These are phyloP conservation scores for Xylariaceae sp. DNA, from an alignment of 2,329 filamentous ascomycete species.

Conservation along the genomic window DNA sequence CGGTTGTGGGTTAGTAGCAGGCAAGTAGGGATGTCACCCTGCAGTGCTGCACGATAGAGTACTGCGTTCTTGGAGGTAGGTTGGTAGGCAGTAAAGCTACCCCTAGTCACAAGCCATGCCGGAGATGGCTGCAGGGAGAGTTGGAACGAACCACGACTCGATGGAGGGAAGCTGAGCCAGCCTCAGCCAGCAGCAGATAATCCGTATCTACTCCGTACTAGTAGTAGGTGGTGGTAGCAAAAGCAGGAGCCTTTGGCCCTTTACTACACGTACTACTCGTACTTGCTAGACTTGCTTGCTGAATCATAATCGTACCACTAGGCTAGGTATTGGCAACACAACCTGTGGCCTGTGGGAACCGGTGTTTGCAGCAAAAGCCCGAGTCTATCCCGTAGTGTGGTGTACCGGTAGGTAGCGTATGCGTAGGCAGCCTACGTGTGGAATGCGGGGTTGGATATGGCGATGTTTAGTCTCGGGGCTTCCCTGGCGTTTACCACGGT, in stretches of 20 bases:
- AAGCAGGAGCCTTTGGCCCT: too few species aligned
- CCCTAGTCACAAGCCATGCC: not conserved
- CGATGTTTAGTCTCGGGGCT: not conserved
- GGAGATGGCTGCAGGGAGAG: not conserved
- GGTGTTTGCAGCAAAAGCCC: not conserved
- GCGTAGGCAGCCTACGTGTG: not conserved
- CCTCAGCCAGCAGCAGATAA: not conserved
- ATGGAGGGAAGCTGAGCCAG: not conserved
- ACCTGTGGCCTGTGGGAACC: not conserved
- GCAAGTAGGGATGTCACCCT: not conserved
- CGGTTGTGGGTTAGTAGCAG: not conserved
- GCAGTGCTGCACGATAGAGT: not conserved
- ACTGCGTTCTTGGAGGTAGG: not conserved
- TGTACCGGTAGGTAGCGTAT: not conserved
- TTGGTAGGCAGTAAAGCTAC: not conserved
- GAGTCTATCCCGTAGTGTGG: not conserved
- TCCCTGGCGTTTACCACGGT: not conserved
- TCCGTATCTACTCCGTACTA: too few species aligned
- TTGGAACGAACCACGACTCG: not conserved
- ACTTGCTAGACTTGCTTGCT: too few species aligned
- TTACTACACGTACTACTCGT: too few species aligned
- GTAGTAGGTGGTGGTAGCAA: too few species aligned
- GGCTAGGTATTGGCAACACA: not conserved
- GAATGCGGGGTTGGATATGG: not conserved
- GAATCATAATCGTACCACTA: too few species aligned